Percentiles rank a stretch among this genome's conserved stretches.
These are phyloP conservation scores for Pythium pyrilobum DNA, from an alignment of 352 stramenopile genomes.

Conservation along the genomic window DNA sequence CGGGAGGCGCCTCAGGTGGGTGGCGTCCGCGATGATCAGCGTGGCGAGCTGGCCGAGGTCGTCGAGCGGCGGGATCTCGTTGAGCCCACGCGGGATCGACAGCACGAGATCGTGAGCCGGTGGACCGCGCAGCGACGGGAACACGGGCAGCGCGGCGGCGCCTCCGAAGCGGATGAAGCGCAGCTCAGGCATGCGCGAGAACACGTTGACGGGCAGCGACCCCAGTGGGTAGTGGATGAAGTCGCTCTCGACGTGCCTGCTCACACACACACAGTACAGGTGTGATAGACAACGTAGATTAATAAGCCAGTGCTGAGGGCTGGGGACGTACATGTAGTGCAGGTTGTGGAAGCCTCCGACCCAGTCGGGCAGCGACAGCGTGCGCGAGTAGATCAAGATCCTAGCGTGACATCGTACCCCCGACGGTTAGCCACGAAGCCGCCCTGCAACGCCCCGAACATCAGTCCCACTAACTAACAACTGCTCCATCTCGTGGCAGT, in stretches of 20 bases:
- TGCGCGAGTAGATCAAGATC: conserved; percentile 27
- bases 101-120: conserved; percentile 1
- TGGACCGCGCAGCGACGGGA: conserved; percentile 7
- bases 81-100: conserved; percentile 6
- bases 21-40: conserved; percentile 6
- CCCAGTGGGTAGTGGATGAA: conserved; percentile 5
- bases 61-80: conserved; percentile 4
- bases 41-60: conserved; percentile 1
- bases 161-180: conserved; percentile 16
- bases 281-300: not conserved
- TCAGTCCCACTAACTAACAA: conserved; percentile 3
- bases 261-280: not conserved
- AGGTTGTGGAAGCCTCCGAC: conserved; percentile 9
- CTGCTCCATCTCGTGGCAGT: conserved; percentile 19
- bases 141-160: not conserved
- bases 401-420: too few species aligned
- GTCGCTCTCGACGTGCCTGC: conserved; percentile 18
- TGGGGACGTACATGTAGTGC: conserved; percentile 20
- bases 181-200: conserved; percentile 9
- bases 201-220: conserved; percentile 7
- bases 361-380: conserved; percentile 15
- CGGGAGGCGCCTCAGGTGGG: not conserved
- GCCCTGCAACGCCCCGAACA: not conserved
- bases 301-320: not conserved
- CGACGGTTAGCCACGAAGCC: not conserved